These are phyloP conservation scores for Teunomyces pallodes DNA, from an alignment of 805 yeast species.

Conservation along the genomic window DNA sequence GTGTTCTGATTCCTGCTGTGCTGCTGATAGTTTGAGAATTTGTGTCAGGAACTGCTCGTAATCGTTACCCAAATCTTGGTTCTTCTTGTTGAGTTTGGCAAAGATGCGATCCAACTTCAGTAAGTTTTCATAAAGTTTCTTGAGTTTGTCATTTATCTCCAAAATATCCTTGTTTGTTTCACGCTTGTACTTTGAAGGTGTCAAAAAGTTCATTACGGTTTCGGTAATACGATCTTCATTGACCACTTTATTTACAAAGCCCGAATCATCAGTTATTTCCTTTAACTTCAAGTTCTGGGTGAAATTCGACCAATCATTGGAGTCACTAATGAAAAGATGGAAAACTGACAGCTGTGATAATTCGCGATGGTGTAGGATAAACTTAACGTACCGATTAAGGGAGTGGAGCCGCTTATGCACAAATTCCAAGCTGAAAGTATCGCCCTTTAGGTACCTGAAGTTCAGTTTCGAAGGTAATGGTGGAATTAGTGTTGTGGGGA, in stretches of 20 bases:
- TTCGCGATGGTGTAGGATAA: slow-evolving; percentile 72
- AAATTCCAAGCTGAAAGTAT: slow-evolving; percentile 81
- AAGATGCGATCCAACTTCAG: slow-evolving; percentile 76
- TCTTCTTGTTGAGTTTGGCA: slow-evolving; percentile 65
- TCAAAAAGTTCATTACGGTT: slow-evolving; percentile 89
- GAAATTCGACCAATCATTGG: slow-evolving; percentile 71
- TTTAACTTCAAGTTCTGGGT: slow-evolving; percentile 51
- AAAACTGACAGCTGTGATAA: slow-evolving; percentile 68
- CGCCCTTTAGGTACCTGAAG: slow-evolving; percentile 90
- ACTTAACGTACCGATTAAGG: slow-evolving; percentile 67
- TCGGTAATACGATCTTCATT: slow-evolving; percentile 84
- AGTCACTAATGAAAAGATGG: slow-evolving; percentile 65
- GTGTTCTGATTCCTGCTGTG: slow-evolving; percentile 35
- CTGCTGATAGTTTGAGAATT: slow-evolving; percentile 60
- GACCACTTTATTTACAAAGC: slow-evolving; percentile 38
- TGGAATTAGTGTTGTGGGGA: slow-evolving; percentile 83
- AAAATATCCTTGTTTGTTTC: slow-evolving; percentile 68
- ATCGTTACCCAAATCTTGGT: slow-evolving; percentile 71
- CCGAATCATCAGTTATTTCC: slow-evolving; percentile 14
- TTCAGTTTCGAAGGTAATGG: slow-evolving; percentile 93
- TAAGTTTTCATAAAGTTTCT: slow-evolving; percentile 81
- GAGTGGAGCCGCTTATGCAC: slow-evolving; percentile 81
- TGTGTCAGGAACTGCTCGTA: slow-evolving; percentile 69
- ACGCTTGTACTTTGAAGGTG: slow-evolving; percentile 59
- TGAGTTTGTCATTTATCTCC: slow-evolving; percentile 73